Conservation (phyloP, 805 yeast genomes). For the Saccharomycopsis fibuligera region DNA sequence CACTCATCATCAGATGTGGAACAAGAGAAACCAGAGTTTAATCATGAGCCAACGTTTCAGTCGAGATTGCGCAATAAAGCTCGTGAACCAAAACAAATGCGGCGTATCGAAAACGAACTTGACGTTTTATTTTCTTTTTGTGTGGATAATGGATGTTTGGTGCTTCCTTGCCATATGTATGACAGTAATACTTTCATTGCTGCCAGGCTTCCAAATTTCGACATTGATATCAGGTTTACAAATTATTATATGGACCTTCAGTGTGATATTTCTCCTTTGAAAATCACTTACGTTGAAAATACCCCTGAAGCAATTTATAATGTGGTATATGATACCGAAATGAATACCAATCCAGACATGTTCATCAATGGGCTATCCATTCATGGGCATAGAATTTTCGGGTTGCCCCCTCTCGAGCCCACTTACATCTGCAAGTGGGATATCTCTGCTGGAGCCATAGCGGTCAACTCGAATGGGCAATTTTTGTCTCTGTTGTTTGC, state of each 20-base stretch:
- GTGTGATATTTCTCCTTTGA: conserved; percentile 58
- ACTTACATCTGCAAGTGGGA: conserved; percentile 92
- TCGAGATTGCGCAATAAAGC: conserved; percentile 1
- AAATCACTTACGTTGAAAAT: conserved; percentile 28
- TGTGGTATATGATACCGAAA: conserved; percentile 12
- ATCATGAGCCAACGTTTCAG: conserved; percentile 2
- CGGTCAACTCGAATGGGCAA: conserved; percentile 42
- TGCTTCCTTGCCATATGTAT: conserved; percentile 70
- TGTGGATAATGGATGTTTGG: conserved; percentile 61
- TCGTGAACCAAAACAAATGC: conserved; percentile 26
- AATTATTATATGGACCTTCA: conserved; percentile 92
- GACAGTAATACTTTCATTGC: conserved; percentile 56
- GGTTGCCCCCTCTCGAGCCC: conserved; percentile 82
- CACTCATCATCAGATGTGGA: neutral
- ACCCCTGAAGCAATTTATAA: conserved; percentile 8
- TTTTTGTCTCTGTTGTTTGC: conserved; percentile 39
- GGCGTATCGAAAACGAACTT: conserved; percentile 60
- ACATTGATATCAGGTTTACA: conserved; percentile 77
- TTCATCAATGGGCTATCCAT: conserved; percentile 52
- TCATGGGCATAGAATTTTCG: conserved; percentile 91
- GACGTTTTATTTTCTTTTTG: conserved; percentile 71
- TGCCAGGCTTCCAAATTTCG: conserved; percentile 56
- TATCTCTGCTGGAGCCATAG: conserved; percentile 51
- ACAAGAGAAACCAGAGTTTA: conserved; percentile 5
- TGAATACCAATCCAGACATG: conserved; percentile 35